Percentiles rank a stretch among this genome's conserved stretches.
Evolutionary conservation across 805 yeast species (phyloP).

Genomic region (Yarrowia osloensis): DNA sequence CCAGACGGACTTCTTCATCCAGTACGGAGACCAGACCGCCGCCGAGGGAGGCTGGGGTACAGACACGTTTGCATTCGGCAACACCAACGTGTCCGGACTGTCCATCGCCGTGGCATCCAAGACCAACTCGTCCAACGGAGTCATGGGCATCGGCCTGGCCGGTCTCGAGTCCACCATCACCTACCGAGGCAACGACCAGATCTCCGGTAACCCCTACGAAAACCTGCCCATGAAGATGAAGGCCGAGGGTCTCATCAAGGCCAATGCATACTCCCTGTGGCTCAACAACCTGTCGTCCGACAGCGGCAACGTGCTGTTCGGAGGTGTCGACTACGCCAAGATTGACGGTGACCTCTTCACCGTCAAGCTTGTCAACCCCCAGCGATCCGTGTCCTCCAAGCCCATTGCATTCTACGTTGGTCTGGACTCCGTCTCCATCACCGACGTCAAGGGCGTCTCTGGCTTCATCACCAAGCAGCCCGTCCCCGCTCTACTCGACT

Average conservation of each 20-base stretch:
- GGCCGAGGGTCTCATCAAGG: constrained; percentile 47
- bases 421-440: constrained; percentile 33
- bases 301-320: constrained; percentile 48
- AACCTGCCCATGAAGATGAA: constrained; percentile 67
- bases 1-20: constrained; percentile 37
- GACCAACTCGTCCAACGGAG: constrained; percentile 63
- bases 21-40: constrained; percentile 49
- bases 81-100: constrained; percentile 50
- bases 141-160: constrained; percentile 45
- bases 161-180: constrained; percentile 40
- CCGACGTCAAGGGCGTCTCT: constrained; percentile 22
- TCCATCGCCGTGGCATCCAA: constrained; percentile 74
- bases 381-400: constrained; percentile 24
- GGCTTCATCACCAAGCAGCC: constrained; percentile 27
- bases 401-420: constrained; percentile 36
- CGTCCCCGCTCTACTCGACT: constrained; percentile 53
- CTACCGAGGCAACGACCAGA: constrained; percentile 32
- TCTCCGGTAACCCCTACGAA: constrained; percentile 46
- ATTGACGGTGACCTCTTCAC: constrained; percentile 45
- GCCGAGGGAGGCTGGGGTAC: constrained; percentile 63
- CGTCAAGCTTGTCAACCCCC: constrained; percentile 40
- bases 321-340: constrained; percentile 50
- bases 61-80: constrained; percentile 60
- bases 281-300: constrained; percentile 43
- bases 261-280: constrained; percentile 52